These are phyloP conservation scores for Conringia planisiliqua DNA, from an alignment of 345 rosid genomes.

Conservation along the genomic window DNA sequence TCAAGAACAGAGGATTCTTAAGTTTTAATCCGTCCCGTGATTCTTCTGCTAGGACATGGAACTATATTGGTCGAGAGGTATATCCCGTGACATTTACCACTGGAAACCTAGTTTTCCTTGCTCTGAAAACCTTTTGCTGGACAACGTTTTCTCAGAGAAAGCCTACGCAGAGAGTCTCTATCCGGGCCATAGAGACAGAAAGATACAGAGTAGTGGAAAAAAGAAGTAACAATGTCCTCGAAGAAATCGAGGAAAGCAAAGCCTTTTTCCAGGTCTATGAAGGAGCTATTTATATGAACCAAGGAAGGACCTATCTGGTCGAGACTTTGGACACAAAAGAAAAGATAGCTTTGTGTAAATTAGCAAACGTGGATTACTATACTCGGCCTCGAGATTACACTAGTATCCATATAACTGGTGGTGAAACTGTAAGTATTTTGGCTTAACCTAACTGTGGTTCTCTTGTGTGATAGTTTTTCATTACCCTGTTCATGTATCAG, in stretches of 20 bases:
- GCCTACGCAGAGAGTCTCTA: conserved; percentile 62
- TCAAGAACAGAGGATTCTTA: conserved; percentile 57
- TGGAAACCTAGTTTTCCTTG: conserved; percentile 12
- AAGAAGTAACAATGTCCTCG: conserved; percentile 51
- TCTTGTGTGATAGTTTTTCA: conserved; percentile 19
- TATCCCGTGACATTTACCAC: neutral
- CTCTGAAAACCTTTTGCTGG: conserved; percentile 14
- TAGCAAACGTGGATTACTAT: conserved; percentile 66
- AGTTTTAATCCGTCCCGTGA: conserved; percentile 52
- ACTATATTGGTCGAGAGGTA: conserved; percentile 87
- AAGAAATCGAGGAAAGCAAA: conserved; percentile 93
- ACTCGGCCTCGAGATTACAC: conserved; percentile 81
- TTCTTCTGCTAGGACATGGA: conserved; percentile 63
- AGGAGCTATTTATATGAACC: conserved; percentile 87
- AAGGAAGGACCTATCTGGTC: conserved; percentile 83
- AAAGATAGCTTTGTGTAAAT: conserved; percentile 68
- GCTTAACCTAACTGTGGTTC: neutral
- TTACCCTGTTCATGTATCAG: conserved; percentile 33
- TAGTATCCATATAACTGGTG: conserved; percentile 69
- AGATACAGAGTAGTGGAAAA: conserved; percentile 60
- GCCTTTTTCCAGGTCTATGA: conserved; percentile 97
- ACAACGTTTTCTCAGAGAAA: conserved; percentile 51
- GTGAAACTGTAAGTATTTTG: conserved; percentile 58
- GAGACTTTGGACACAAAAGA: conserved; percentile 53
- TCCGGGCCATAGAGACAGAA: conserved; percentile 84